Base-by-base conservation (phyloP, 768 basidiomycete species). In the Pleurotus cornucopiae region DNA sequence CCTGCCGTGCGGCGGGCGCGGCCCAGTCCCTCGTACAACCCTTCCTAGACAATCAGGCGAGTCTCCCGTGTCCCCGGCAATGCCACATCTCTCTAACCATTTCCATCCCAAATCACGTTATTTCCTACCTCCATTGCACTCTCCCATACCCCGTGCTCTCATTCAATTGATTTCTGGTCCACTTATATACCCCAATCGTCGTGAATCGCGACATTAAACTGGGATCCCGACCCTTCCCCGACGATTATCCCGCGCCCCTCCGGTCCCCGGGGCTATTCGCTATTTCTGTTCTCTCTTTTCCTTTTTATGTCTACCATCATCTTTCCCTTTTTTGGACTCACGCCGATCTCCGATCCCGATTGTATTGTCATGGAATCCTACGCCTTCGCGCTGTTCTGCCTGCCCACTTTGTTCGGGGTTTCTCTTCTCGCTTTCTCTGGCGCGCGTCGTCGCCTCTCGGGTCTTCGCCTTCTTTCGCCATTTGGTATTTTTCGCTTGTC, bases 41-140 rank as follows among this genome's bases (percentile, higher is more conserved):
- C 1, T 97, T 99, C 84, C 75, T 99, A 63, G 97, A 99, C 74
- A 98, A 97, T 71, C 95, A 98, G 84, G 96, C 88, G 66, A 45
- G 25, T 45, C 54, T 45, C 44, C 43, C 47, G 55, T 51, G 57
- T 64, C 57, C 40, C 61, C 61, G 57, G 56, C 40, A 63, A 58
- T 64, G 48, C 56, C 55, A 52, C 43, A 40, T 23, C 18, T 40
- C 20, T 21, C 26, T 20, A 30, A 25, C 37, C 30, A 7, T 30
- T 51, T 20, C 39, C 37, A 5, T 23, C 44, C 12, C 41, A 46
- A 46, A 25, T 34, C 41, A 55, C 54, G 45, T 23, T 46, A 45
- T 45, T 54, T n/a, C 34, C 26, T 46, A 9, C 12, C 16, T 45
- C 46, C 23, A 39, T 37, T 13, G 39, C 38, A 39, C 20, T 38